Conservation (phyloP, 1,284 basidiomycete genomes). For the Entoloma clypeatum region DNA sequence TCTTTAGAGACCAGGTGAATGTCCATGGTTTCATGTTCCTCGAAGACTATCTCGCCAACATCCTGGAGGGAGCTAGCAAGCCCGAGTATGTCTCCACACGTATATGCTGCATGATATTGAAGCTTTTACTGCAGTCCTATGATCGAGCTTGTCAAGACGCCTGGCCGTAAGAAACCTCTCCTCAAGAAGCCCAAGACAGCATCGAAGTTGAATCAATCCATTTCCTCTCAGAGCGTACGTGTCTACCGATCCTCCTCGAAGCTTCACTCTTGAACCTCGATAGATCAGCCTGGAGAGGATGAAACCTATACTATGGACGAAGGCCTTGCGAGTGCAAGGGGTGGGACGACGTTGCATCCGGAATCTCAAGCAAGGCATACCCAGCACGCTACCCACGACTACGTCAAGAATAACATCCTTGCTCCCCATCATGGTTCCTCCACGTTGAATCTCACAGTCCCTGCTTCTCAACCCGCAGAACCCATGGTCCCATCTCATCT, state of each 20-base stretch:
- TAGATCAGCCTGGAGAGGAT: too few species aligned
- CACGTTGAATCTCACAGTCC: not conserved
- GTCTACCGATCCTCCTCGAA: constrained; percentile 8
- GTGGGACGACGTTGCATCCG: too few species aligned
- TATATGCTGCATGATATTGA: constrained; percentile 4
- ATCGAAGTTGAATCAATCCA: constrained; percentile 44
- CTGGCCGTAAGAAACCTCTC: constrained; percentile 61
- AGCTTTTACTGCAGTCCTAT: constrained; percentile 45
- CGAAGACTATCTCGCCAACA: constrained; percentile 71
- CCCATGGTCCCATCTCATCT: constrained; percentile 11
- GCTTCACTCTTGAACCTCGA: too few species aligned
- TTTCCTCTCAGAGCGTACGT: constrained; percentile 47
- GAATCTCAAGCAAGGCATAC: too few species aligned
- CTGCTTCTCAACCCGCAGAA: not conserved
- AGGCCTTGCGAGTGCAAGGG: too few species aligned
- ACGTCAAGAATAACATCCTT: too few species aligned
- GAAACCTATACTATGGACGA: too few species aligned
- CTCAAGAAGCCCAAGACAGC: constrained; percentile 47
- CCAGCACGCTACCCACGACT: too few species aligned
- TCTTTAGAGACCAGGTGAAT: constrained; percentile 69
- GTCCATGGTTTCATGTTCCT: constrained; percentile 73
- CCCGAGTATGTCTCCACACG: constrained; percentile 49
- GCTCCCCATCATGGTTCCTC: too few species aligned
- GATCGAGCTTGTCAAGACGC: constrained; percentile 80
- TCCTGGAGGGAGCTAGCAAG: constrained; percentile 57